Base-by-base conservation (phyloP, 2,329 filamentous ascomycete species). In the Sporothrix schenckii region DNA sequence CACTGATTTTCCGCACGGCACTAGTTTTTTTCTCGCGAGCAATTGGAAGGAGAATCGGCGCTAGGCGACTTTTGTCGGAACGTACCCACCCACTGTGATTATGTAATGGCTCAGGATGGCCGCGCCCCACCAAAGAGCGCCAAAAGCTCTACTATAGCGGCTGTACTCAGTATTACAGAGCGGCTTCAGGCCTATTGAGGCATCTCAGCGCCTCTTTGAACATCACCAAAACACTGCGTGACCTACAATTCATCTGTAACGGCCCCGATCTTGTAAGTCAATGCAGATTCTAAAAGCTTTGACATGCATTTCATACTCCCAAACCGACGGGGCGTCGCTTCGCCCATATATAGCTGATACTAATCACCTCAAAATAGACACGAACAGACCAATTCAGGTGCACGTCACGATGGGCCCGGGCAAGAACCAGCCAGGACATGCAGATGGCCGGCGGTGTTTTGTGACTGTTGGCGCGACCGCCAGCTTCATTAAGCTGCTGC, bases 401-500 rank as follows among this genome's bases (percentile, higher is more conserved):
- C 34, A 34, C 6, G 34, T 9, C 34, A 34, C 34, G 34, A 34
- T 34, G 34, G 5, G 34, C 34, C 34, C 34, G 41, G 44, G 19
- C 61, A 65, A 50, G 44, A 16, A 14, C 1, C 11, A 27, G 27
- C 19, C 49, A 30, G 30, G 7, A 30, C 4, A 14, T 1, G 5
- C 34, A n/a, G 44, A 44, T 21, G 58, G 78, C 79, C 47, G 78
- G 82, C 68, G 95, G 1, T 74, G 92, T 78, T 92, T 99, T 74
- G 90, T 97, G 69, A 98, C 95, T 0, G 91, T 97, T 41, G 95
- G 95, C 70, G 94, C 95, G 6, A 99, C 94, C 0, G 93, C 94
- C 19, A 87, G 91, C 24, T 99, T 99, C 80, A 84, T 86, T 68
- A 80, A 84, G 7, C 86, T 99, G 2, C 86, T 97, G 70, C 80